phyloP scores from a whole-genome alignment of 805 yeast genomes.

The Deakozyma indianensis region DNA sequence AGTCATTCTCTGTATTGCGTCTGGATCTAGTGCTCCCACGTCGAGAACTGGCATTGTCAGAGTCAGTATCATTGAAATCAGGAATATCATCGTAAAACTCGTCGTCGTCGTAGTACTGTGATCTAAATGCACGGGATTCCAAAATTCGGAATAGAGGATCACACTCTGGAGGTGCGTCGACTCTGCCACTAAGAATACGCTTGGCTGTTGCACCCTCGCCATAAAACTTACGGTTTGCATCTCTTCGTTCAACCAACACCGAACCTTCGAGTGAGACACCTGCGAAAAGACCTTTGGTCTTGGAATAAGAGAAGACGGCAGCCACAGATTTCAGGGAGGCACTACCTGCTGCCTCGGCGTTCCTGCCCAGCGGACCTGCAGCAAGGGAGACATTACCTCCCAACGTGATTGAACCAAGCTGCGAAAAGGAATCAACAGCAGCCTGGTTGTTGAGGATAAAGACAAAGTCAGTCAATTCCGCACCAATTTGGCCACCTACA shows the following conservation, averaged over 20 bases:
- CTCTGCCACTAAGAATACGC: conserved; percentile 66
- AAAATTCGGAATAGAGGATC: conserved; percentile 77
- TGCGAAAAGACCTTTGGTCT: conserved; percentile 92
- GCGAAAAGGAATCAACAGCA: conserved; percentile 90
- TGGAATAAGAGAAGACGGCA: conserved; percentile 85
- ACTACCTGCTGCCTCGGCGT: conserved; percentile 93
- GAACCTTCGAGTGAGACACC: conserved; percentile 97
- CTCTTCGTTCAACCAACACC: conserved; percentile 91
- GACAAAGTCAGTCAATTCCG: conserved; percentile 91
- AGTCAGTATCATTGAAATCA: conserved; percentile 41
- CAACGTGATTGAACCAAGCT: conserved; percentile 81
- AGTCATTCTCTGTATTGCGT: conserved; percentile 12
- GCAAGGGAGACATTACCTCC: conserved; percentile 95
- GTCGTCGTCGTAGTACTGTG: conserved; percentile 33
- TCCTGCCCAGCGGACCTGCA: conserved; percentile 95
- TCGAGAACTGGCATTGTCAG: background rate
- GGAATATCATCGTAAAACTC: conserved; percentile 69
- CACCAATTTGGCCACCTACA: conserved; percentile 96
- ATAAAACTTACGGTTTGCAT: conserved; percentile 89
- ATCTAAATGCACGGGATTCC: conserved; percentile 68
- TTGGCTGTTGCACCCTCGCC: conserved; percentile 84
- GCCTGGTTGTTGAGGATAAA: conserved; percentile 75
- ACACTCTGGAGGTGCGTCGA: conserved; percentile 86
- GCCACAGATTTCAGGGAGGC: conserved; percentile 81
- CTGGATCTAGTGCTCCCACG: conserved; percentile 18